These are phyloP conservation scores for Leishmania major DNA, from an alignment of 208 protist genomes.

Conservation along the genomic window DNA sequence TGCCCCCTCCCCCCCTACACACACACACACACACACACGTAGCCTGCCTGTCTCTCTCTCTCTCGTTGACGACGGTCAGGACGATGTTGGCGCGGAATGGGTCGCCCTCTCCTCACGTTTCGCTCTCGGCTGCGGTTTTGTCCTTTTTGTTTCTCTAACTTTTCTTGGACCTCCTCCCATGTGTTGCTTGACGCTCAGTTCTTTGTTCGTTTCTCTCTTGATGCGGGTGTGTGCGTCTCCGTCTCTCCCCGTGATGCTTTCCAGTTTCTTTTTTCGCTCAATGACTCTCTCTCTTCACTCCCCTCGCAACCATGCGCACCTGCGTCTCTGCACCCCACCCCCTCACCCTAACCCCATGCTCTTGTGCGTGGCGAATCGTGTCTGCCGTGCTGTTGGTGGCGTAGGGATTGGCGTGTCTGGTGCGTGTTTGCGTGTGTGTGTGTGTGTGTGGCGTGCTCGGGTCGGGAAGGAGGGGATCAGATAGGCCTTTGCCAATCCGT, in stretches of 20 bases:
- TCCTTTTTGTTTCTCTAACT: neutral
- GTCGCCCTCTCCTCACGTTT: neutral
- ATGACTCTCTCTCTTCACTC: neutral
- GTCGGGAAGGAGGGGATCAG: neutral
- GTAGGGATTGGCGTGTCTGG: neutral
- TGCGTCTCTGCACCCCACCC: neutral
- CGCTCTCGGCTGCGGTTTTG: neutral
- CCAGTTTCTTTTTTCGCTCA: neutral
- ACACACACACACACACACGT: neutral
- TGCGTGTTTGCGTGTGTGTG: neutral
- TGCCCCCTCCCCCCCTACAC: neutral
- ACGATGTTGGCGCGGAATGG: too few species aligned
- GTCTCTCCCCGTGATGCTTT: neutral
- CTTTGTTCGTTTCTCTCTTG: neutral
- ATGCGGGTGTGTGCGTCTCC: neutral
- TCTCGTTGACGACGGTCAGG: neutral
- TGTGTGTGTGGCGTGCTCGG: neutral
- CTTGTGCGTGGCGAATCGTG: neutral
- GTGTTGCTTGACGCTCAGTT: neutral
- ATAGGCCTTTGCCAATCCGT: neutral
- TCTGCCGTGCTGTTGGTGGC: neutral
- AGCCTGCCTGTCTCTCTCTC: neutral
- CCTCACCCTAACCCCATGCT: neutral
- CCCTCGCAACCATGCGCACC: neutral
- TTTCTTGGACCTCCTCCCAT: neutral